Conservation (phyloP, 176 grass and related monocot species). For the Carex pumila region DNA sequence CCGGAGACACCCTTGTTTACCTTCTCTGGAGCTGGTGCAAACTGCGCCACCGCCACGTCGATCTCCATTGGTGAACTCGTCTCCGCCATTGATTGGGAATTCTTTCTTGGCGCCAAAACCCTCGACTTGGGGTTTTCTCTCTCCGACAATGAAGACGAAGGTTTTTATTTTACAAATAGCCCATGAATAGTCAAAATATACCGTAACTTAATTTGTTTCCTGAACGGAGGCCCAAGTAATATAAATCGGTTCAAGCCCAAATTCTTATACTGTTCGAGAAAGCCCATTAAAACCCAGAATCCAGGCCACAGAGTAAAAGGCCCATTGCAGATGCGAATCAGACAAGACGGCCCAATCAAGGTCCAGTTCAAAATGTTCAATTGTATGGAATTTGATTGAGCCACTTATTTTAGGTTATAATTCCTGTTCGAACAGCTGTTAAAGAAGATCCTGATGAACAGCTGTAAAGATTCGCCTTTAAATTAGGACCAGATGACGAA, state of each 20-base stretch:
- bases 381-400: background rate
- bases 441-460: background rate
- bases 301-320: background rate
- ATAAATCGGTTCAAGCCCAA: background rate
- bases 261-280: no score
- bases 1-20: slow-evolving; percentile 15
- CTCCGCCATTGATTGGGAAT: slow-evolving; percentile 37
- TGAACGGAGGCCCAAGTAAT: background rate
- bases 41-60: slow-evolving; percentile 39
- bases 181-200: background rate
- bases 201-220: background rate
- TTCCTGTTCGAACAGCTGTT: background rate
- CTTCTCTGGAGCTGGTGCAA: slow-evolving; percentile 22
- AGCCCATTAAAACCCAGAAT: background rate
- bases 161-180: background rate
- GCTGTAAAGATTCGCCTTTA: background rate
- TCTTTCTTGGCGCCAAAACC: slow-evolving; percentile 45
- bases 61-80: slow-evolving; percentile 70
- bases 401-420: background rate
- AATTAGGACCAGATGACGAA: background rate
- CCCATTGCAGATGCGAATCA: background rate
- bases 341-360: background rate
- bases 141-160: background rate
- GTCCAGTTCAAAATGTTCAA: background rate
- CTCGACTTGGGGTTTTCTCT: background rate